These are phyloP conservation scores for Cymodocea nodosa DNA, from an alignment of 116 monocot genomes.

Conservation along the genomic window DNA sequence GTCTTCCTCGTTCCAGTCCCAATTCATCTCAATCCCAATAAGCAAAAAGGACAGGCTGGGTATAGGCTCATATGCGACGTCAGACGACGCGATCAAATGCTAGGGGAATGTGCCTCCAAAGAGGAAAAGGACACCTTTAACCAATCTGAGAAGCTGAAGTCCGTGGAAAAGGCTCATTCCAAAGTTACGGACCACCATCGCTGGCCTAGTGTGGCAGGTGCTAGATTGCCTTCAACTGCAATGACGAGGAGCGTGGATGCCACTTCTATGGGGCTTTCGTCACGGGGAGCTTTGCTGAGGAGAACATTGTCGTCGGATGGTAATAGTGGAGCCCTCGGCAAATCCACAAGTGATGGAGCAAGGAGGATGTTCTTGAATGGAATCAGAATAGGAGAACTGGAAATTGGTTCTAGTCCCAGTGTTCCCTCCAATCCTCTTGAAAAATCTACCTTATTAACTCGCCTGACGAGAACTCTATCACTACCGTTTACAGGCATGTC, in stretches of 20 bases:
- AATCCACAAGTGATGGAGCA: conserved; percentile 14
- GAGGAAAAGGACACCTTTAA: conserved; percentile 47
- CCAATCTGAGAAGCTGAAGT: conserved; percentile 45
- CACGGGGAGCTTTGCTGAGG: conserved; percentile 40
- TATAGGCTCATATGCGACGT: conserved; percentile 3
- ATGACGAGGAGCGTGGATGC: conserved; percentile 43
- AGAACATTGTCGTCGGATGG: conserved; percentile 13
- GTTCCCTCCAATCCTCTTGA: conserved; percentile 12
- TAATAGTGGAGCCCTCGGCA: conserved; percentile 13
- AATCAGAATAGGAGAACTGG: conserved; percentile 14
- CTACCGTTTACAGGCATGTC: conserved; percentile 14
- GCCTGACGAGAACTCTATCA: conserved; percentile 18
- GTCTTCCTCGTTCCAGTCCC: conserved; percentile 59
- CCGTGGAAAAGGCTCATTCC: conserved; percentile 25
- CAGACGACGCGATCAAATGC: conserved; percentile 17
- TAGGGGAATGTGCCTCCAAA: conserved; percentile 13
- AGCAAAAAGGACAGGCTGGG: conserved; percentile 21
- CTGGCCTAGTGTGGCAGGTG: conserved; percentile 33
- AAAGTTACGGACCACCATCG: conserved; percentile 34
- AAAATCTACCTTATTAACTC: conserved; percentile 12
- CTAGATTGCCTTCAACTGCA: conserved; percentile 26
- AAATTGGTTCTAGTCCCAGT: conserved; percentile 2
- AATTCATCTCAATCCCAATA: conserved; percentile 19
- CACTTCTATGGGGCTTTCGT: conserved; percentile 17
- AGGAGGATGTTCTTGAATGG: conserved; percentile 17